Evolutionary conservation across 148 eudicot genomes (phyloP).

Genomic region (Silene conica): DNA sequence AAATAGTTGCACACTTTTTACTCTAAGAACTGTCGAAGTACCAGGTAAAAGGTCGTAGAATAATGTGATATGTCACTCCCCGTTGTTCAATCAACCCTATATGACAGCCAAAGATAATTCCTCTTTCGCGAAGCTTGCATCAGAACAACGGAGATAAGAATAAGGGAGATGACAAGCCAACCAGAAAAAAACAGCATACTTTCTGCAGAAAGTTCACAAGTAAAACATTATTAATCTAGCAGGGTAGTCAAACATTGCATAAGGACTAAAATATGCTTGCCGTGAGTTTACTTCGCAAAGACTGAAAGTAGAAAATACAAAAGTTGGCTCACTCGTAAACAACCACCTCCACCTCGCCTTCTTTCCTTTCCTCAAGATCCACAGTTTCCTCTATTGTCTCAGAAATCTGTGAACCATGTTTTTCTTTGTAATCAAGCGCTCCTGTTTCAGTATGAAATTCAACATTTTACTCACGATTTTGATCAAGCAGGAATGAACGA

Average conservation of each 20-base stretch:
- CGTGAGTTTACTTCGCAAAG: not conserved
- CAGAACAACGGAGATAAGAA: conserved; percentile 68
- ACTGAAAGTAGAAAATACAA: not conserved
- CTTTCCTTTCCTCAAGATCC: conserved; percentile 71
- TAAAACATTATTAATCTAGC: not conserved
- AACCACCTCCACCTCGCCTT: conserved; percentile 73
- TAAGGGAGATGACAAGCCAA: conserved; percentile 60
- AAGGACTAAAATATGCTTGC: not conserved
- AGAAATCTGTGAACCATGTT: conserved; percentile 34
- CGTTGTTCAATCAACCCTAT: conserved; percentile 77
- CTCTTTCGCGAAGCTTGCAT: conserved; percentile 98
- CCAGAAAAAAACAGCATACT: conserved; percentile 87
- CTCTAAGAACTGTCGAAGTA: conserved; percentile 12
- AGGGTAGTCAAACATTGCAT: not conserved
- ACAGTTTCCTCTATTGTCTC: conserved; percentile 38
- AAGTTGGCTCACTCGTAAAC: conserved; percentile 58
- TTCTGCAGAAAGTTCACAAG: conserved; percentile 46
- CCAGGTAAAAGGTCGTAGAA: conserved; percentile 70
- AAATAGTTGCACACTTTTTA: not conserved
- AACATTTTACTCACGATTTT: conserved; percentile 25
- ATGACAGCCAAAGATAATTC: conserved; percentile 93
- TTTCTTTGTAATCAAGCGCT: conserved; percentile 24
- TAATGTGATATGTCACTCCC: conserved; percentile 38
- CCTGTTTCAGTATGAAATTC: conserved; percentile 23
- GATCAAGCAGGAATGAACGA: conserved; percentile 32